Base-by-base conservation (phyloP, 306 rosid species). In the Ormosia emarginata region DNA sequence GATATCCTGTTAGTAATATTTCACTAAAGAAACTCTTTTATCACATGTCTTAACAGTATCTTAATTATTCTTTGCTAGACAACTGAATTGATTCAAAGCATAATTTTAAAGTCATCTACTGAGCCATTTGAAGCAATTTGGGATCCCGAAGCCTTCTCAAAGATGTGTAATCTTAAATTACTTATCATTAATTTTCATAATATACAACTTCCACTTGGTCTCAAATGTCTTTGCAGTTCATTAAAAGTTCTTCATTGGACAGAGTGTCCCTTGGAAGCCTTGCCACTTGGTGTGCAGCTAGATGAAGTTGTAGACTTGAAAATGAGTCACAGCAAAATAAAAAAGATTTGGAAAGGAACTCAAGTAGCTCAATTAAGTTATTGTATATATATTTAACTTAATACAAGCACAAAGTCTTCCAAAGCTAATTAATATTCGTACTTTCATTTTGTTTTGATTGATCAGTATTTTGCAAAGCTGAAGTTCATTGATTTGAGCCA, bases 141-240 rank as follows among this genome's bases (percentile, higher is more conserved):
- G 80, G 32, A 73, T 29, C 67, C 58, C 0, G n/a, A 64, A 30
- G 58, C 75, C n/a, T 74, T 73, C 80, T 81, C 75, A 52, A 73
- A 12, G 18, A 63, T 81, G 74, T 3, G 2, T 52, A 52, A 17
- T 24, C 80, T 81, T 40, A 39, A 50, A 53, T 7, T 74, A 9
- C 73, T 81, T 17, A 40, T 63, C 13, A 63, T 73, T 40, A 57
- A 10, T 41, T 33, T 33, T 33, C 74, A 5, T 32, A 43, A 29
- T 30, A 34, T 73, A 33, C 18, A 53, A 14, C 85, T 81, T 50
- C 68, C 68, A 2, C 6, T 0, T 18, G 43, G 80, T 41, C 75
- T 65, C 1, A 8, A 7, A 30, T 62, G 47, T 13, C 79, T 78
- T 77, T 4, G 79, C 8, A 71, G 49, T 12, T 11, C 79, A 57